phyloP scores from a whole-genome alignment of 805 yeast genomes.

The Starmerella vitae region DNA sequence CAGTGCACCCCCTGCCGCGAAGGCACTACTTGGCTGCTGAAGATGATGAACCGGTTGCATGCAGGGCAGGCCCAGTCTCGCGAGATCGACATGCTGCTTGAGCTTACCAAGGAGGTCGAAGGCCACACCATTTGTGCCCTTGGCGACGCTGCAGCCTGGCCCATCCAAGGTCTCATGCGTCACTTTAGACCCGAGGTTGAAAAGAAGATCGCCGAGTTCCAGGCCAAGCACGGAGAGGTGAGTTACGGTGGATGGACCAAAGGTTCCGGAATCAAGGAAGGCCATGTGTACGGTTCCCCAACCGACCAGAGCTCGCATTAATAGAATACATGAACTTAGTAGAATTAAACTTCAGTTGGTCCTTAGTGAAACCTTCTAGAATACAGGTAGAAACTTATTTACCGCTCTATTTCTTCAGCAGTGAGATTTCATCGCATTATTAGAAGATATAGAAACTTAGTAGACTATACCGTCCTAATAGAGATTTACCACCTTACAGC shows the following conservation, averaged over 20 bases:
- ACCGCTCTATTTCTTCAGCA: too few relatives aligned
- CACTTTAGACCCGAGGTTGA: constrained; percentile 73
- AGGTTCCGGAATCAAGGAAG: constrained; percentile 44
- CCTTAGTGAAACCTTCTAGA: too few relatives aligned
- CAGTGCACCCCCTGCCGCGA: constrained; percentile 93
- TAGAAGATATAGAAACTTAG: too few relatives aligned
- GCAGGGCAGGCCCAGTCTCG: constrained; percentile 66
- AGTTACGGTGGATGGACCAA: constrained; percentile 69
- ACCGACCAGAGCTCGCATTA: constrained; percentile 17
- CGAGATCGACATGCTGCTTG: constrained; percentile 75
- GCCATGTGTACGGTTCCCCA: constrained; percentile 42
- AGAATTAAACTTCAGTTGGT: too few relatives aligned
- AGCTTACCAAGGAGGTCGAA: constrained; percentile 74
- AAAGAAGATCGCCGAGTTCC: constrained; percentile 56
- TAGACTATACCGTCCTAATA: too few relatives aligned
- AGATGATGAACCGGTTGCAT: constrained; percentile 71
- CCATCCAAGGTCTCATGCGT: constrained; percentile 75
- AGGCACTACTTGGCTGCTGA: constrained; percentile 76
- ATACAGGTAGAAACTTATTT: too few relatives aligned
- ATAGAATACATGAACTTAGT: too few relatives aligned
- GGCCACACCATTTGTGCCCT: constrained; percentile 87
- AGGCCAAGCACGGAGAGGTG: constrained; percentile 37
- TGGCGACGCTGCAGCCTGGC: constrained; percentile 93
- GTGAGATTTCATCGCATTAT: too few relatives aligned
- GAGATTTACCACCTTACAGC: too few relatives aligned